Conservation (phyloP, 257 asterid genomes). For the Ligustrum vulgare region DNA sequence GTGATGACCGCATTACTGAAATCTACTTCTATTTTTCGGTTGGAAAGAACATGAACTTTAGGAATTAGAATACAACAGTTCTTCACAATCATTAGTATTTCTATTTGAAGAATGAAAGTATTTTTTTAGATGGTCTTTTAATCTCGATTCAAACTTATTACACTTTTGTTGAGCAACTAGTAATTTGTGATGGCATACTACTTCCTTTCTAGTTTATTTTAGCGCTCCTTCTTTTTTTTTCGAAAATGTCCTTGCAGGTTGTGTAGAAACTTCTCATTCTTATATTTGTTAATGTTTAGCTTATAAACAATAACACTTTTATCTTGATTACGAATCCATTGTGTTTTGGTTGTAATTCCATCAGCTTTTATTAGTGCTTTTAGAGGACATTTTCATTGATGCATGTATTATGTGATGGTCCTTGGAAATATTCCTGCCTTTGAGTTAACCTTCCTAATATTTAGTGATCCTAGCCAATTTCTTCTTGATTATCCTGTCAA, state of each 20-base stretch:
- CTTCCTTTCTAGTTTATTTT: no score
- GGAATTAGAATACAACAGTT: background rate
- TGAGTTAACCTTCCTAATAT: background rate
- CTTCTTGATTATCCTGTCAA: no score
- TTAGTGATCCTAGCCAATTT: constrained; percentile 17
- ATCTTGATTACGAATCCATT: background rate
- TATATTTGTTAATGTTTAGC: no score
- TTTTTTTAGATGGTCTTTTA: no score
- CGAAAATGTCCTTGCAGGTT: no score
- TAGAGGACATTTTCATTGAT: background rate
- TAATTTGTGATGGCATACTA: no score
- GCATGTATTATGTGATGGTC: constrained; percentile 3
- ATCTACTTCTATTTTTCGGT: background rate
- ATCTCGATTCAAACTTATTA: no score
- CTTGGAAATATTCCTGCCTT: background rate
- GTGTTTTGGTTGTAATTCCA: background rate
- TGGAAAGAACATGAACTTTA: background rate
- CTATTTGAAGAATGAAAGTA: no score
- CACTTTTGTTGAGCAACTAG: no score
- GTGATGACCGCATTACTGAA: background rate
- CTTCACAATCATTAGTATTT: no score
- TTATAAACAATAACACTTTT: background rate
- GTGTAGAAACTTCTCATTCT: no score
- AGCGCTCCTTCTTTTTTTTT: no score
- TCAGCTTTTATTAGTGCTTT: background rate